A percentile compares a stretch with the other conserved stretches of the same genome.
These are phyloP conservation scores for Talaromyces sp. DNA, from an alignment of 2,329 filamentous ascomycete species.

Conservation along the genomic window DNA sequence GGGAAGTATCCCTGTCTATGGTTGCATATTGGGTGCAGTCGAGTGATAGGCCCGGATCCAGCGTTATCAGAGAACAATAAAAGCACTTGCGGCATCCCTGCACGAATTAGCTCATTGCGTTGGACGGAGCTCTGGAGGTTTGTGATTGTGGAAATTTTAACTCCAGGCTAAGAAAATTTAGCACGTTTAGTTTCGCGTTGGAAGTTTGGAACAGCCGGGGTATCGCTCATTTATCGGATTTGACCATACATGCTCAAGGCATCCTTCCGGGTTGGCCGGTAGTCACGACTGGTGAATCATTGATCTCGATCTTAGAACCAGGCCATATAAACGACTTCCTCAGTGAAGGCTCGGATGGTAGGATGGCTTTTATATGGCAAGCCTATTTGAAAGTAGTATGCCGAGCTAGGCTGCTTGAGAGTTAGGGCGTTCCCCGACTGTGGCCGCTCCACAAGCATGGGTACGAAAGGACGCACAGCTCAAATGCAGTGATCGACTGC, in stretches of 20 bases:
- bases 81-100: not conserved
- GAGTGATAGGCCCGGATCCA: not conserved
- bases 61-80: conserved; percentile 10
- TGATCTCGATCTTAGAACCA: not conserved
- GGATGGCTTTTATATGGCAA: not conserved
- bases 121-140: not conserved
- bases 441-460: not conserved
- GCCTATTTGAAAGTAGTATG: not conserved
- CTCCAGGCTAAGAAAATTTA: conserved; percentile 12
- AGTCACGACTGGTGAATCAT: not conserved
- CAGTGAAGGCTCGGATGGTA: not conserved
- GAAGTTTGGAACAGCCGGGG: conserved; percentile 18
- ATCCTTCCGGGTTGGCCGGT: not conserved
- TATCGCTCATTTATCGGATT: conserved; percentile 12
- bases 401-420: not conserved
- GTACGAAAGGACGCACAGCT: not conserved
- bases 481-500: not conserved
- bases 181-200: conserved; percentile 6
- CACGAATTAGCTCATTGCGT: not conserved
- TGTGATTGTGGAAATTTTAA: conserved; percentile 8
- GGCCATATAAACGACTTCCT: not conserved
- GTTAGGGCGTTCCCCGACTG: not conserved
- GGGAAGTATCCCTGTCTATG: conserved; percentile 11
- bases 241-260: not conserved
- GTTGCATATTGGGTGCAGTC: conserved; percentile 10